A percentile compares a stretch with the other conserved stretches of the same genome.
phyloP scores from a whole-genome alignment of 305 asterid genomes.

The Solanum hybrid region DNA sequence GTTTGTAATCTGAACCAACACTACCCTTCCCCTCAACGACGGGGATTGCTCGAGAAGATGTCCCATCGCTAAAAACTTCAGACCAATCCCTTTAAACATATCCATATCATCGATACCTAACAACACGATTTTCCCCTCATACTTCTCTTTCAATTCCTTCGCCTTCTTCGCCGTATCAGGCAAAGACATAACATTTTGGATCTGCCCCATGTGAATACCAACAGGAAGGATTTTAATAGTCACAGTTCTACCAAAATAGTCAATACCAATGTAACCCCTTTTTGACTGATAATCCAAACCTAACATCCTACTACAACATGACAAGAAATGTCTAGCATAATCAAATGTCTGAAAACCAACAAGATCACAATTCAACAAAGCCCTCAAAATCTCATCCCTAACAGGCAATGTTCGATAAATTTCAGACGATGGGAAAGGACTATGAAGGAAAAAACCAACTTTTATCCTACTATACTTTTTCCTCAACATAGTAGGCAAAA shows the following conservation, averaged over 20 bases:
- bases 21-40: slow-evolving; percentile 30
- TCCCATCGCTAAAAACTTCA: slow-evolving; percentile 66
- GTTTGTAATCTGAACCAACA: slow-evolving; percentile 66
- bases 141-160: slow-evolving; percentile 31
- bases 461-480: slow-evolving; percentile 45
- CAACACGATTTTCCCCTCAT: slow-evolving; percentile 46
- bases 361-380: slow-evolving; percentile 70
- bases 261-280: slow-evolving; percentile 79
- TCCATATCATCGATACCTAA: slow-evolving; percentile 89
- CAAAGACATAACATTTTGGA: slow-evolving; percentile 33
- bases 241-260: slow-evolving; percentile 77
- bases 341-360: slow-evolving; percentile 85
- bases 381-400: slow-evolving; percentile 81
- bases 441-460: slow-evolving; percentile 74
- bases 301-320: slow-evolving; percentile 84
- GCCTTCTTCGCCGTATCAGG: slow-evolving; percentile 40
- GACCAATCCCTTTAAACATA: slow-evolving; percentile 73
- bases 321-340: slow-evolving; percentile 84
- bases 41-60: slow-evolving; percentile 53
- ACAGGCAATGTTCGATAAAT: slow-evolving; percentile 76
- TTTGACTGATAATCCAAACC: slow-evolving; percentile 79
- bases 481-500: slow-evolving; percentile 75
- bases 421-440: slow-evolving; percentile 72
- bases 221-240: slow-evolving; percentile 65
- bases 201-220: slow-evolving; percentile 71